Percentiles rank a stretch among this genome's conserved stretches.
Evolutionary conservation across 345 rosid species (phyloP).

Genomic region (Murraya paniculata): DNA sequence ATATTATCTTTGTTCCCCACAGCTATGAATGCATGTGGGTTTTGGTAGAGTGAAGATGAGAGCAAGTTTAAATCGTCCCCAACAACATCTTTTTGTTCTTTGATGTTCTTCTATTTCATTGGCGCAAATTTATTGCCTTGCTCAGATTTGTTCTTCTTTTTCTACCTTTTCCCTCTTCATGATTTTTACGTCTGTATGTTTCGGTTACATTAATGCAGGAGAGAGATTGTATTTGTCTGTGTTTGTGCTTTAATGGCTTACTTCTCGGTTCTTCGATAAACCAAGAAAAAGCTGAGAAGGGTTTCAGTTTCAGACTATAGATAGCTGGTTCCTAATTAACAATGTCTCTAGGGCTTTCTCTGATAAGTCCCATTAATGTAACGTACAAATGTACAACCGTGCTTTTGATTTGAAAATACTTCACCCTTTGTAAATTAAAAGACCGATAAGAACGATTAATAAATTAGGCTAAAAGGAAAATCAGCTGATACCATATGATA

Average conservation of each 20-base stretch:
- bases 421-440: constrained; percentile 5
- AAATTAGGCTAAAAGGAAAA: background rate
- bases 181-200: constrained; percentile 33
- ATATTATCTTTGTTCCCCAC: constrained; percentile 27
- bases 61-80: constrained; percentile 19
- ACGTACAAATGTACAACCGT: constrained; percentile 15
- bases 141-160: constrained; percentile 1
- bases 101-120: constrained; percentile 25
- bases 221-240: constrained; percentile 16
- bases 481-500: constrained; percentile 14
- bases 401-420: constrained; percentile 7
- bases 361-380: constrained; percentile 33
- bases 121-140: constrained; percentile 30
- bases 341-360: constrained; percentile 46
- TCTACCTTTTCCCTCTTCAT: constrained; percentile 13
- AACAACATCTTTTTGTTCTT: constrained; percentile 14
- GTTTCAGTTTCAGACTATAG: constrained; percentile 25
- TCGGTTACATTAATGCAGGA: constrained; percentile 42
- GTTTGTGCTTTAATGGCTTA: constrained; percentile 11
- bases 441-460: constrained; percentile 2
- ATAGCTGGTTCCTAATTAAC: constrained; percentile 13
- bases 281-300: constrained; percentile 19
- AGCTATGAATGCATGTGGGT: constrained; percentile 44
- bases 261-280: constrained; percentile 10
- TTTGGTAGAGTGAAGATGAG: constrained; percentile 34